phyloP scores from a whole-genome alignment of 1,139 yeast species.

The Nakaseomyces sp. region DNA sequence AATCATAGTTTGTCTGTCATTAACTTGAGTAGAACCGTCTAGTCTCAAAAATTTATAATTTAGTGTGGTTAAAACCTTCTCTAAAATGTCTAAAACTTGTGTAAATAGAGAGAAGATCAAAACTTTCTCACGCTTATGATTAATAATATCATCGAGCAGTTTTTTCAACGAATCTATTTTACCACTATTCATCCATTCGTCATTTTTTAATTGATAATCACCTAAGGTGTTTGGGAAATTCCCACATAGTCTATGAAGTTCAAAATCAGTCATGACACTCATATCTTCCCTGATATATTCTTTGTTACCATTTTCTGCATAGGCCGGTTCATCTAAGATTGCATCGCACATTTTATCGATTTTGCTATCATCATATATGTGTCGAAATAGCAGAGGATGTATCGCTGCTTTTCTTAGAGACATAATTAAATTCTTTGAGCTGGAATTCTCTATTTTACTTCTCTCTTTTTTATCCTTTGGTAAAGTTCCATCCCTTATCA shows the following conservation, averaged over 20 bases:
- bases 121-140: slow-evolving; percentile 57
- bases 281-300: slow-evolving; percentile 80
- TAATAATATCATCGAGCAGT: slow-evolving; percentile 51
- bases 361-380: slow-evolving; percentile 44
- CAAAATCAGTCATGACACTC: slow-evolving; percentile 94
- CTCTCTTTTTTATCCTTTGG: slow-evolving; percentile 30
- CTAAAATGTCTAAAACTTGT: slow-evolving; percentile 81
- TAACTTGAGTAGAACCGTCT: slow-evolving; percentile 93
- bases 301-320: slow-evolving; percentile 59
- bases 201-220: slow-evolving; percentile 44
- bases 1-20: slow-evolving; percentile 82
- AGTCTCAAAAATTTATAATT: slow-evolving; percentile 69
- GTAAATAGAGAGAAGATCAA: slow-evolving; percentile 87
- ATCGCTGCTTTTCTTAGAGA: slow-evolving; percentile 62
- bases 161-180: slow-evolving; percentile 53
- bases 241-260: slow-evolving; percentile 64
- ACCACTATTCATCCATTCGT: slow-evolving; percentile 66
- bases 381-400: slow-evolving; percentile 67
- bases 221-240: slow-evolving; percentile 61
- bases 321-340: slow-evolving; percentile 75
- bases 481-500: slow-evolving; percentile 34
- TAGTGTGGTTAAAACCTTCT: slow-evolving; percentile 57
- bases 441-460: slow-evolving; percentile 33
- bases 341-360: slow-evolving; percentile 61
- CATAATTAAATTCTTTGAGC: slow-evolving; percentile 52